Evolutionary conservation across 208 protist genomes (phyloP), one percentile per base, ranked within the genome.

Genomic region (Leishmania lainsoni): DNA sequence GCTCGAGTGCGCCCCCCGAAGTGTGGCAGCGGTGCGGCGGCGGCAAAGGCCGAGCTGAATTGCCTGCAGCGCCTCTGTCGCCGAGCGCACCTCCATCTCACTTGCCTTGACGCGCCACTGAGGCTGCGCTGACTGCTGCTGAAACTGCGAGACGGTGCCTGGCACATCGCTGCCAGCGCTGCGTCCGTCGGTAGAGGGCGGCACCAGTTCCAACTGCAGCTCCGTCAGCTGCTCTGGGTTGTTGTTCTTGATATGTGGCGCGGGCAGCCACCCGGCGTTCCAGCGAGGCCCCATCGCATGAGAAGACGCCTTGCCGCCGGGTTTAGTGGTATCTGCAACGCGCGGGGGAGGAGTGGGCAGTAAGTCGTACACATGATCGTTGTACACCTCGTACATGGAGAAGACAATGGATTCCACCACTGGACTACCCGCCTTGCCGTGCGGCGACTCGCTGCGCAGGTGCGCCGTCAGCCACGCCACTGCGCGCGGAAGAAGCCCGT

Each of bases 301-400:
- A 1, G 59, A 76, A 20, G 58, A 29, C 52, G 52, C 71, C 51
- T 35, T 49, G 14, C 52, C 52, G 1, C 20, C 32, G 8, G 32
- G 12, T 3, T 54, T 56, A 22, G 14, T 63, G n/a, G 68, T 76
- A 22, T 12, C 59, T n/a, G 58, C 29, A 35, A 29, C 39, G 5
- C 22, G 42, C 12, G 73, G 26, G 3, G 59, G 48, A 26, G 77
- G 32, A 5, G 52, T 17, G 8, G 76, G 85, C 49, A 91, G 81
- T 17, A 91, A 73, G 48, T 91, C 88, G 73, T 84, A 89, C 4
- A 87, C 76, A 45, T 78, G 82, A n/a, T 87, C 83, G 71, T 87
- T 83, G 83, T 89, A 88, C 52, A 91, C 84, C 68, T 91, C 88
- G 54, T 83, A 86, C 76, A 84, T 87, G n/a, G 85, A 87, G 29